Evolutionary conservation across 805 yeast genomes (phyloP), one percentile per base, ranked within the genome.

Genomic region (Candida easanensis): DNA sequence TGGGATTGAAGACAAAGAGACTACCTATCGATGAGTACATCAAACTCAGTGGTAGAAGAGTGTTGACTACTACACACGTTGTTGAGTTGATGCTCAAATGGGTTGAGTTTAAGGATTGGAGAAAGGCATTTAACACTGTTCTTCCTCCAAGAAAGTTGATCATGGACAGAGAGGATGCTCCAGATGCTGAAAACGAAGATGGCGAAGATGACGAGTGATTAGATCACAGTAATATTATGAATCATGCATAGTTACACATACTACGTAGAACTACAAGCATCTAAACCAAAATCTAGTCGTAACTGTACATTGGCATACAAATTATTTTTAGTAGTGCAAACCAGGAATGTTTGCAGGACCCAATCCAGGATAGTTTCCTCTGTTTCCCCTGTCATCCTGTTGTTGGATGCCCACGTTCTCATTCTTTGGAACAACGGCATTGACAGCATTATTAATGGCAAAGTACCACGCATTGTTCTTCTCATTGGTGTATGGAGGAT

Each of bases 61-160:
- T 91, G 3, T 69, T 93, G 47, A 95, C 98, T 1, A 90, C 97
- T 0, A 85, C 95, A 25, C 98, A 91, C 61, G 98, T 93, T n/a
- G 84, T 87, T 48, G 96, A 91, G 61, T 66, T 93, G 48, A 70
- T 89, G 66, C 72, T 91, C 42, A 79, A 80, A 59, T 89, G 91
- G 85, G 74, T 82, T 46, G 95, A 89, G 54, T 68, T 70, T 35
- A 73, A 73, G 43, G 88, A 87, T 62, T 91, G 99, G 98, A 84
- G 79, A 53, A 64, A 62, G 39, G 95, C 97, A 0, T 89, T 93
- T 60, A 91, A 89, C 60, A 71, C 74, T n/a, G 93, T 87, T 1
- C 71, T 91, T 41, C 99, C 99, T 3, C 79, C 78, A 30, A 73
- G 98, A 51, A 93, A 90, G 43, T 26, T 51, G 19, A 36, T 45